Conservation (phyloP, 768 basidiomycete species). For the Tremella mesenterica region DNA sequence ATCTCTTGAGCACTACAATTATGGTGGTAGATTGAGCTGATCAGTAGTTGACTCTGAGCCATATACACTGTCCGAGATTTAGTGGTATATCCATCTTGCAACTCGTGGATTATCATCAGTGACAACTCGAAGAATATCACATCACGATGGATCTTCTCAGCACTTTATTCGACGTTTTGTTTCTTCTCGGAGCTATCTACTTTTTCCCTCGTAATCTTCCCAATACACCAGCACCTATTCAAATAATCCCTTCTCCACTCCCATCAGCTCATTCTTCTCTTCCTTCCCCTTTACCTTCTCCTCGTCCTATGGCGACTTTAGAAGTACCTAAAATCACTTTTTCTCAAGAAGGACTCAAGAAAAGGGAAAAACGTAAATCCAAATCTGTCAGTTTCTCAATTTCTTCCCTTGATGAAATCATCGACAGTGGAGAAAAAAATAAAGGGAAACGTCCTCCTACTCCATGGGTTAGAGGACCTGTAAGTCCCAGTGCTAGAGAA, state of each 20-base stretch:
- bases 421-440: not conserved
- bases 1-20: too few species aligned
- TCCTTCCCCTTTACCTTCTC: constrained; percentile 1
- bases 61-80: not conserved
- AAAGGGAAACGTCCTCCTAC: constrained; percentile 8
- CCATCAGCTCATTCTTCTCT: constrained; percentile 1
- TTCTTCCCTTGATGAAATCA: constrained; percentile 12
- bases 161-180: constrained; percentile 6
- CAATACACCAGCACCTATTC: not conserved
- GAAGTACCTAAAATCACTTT: constrained; percentile 6
- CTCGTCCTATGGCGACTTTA: not conserved
- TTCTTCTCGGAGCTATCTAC: constrained; percentile 11
- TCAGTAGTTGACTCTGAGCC: not conserved
- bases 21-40: too few species aligned
- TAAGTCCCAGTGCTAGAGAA: not conserved
- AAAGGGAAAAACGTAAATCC: not conserved
- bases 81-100: not conserved
- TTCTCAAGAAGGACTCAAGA: not conserved
- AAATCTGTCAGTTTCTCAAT: constrained; percentile 17
- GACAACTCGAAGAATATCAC: not conserved
- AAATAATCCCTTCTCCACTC: not conserved
- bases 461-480: constrained; percentile 9
- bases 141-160: constrained; percentile 9
- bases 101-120: not conserved
- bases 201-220: constrained; percentile 1